Percentiles rank a stretch among this genome's conserved stretches.
These are phyloP conservation scores for Xylaria castorea DNA, from an alignment of 495 filamentous ascomycete genomes.

Conservation along the genomic window DNA sequence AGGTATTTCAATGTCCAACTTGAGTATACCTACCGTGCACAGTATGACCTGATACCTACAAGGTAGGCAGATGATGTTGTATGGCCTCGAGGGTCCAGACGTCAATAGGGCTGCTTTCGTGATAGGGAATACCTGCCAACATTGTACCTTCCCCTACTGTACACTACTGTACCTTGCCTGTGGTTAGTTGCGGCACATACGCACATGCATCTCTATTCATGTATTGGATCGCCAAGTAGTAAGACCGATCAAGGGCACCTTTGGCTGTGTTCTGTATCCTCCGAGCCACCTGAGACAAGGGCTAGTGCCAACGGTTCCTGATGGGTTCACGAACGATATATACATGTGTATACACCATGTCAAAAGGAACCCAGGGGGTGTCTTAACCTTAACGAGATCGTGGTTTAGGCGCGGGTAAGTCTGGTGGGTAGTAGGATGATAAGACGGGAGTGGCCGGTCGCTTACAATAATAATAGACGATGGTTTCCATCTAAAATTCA, in stretches of 20 bases:
- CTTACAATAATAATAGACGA: slow-evolving; percentile 17
- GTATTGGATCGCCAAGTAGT: slow-evolving; percentile 28
- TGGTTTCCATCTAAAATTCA: neutral
- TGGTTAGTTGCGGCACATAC: slow-evolving; percentile 19
- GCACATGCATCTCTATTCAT: slow-evolving; percentile 23
- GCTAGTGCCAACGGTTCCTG: slow-evolving; percentile 26
- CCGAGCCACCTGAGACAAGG: slow-evolving; percentile 26
- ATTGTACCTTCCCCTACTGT: neutral
- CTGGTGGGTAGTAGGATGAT: slow-evolving; percentile 11
- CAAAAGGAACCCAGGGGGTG: slow-evolving; percentile 16
- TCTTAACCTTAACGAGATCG: slow-evolving; percentile 24
- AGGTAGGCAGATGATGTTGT: slow-evolving; percentile 12
- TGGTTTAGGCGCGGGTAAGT: slow-evolving; percentile 22
- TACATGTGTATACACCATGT: slow-evolving; percentile 1
- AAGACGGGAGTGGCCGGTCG: slow-evolving; percentile 25
- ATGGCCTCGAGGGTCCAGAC: slow-evolving; percentile 18
- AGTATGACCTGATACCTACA: slow-evolving; percentile 18
- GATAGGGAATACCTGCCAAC: slow-evolving; percentile 12
- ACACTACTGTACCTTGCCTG: slow-evolving; percentile 22
- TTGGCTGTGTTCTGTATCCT: slow-evolving; percentile 21
- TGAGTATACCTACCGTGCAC: slow-evolving; percentile 16
- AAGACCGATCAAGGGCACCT: slow-evolving; percentile 24
- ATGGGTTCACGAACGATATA: slow-evolving; percentile 25
- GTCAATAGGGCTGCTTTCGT: slow-evolving; percentile 22
- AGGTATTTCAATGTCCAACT: slow-evolving; percentile 14